Base-by-base conservation (phyloP, 1,284 basidiomycete genomes). In the Tremellales sp. region DNA sequence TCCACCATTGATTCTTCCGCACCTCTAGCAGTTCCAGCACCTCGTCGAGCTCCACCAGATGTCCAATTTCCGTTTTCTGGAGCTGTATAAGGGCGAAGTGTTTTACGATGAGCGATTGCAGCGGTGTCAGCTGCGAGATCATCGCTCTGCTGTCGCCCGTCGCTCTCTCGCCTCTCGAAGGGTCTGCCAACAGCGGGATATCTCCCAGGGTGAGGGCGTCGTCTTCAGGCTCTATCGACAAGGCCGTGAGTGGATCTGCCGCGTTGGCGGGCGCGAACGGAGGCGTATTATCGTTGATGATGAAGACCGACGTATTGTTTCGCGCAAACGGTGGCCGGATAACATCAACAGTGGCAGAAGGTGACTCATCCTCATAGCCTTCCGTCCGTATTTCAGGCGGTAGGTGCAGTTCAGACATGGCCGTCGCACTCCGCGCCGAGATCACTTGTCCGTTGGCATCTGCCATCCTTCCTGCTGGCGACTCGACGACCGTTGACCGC, bases 1-100 rank as follows among this genome's bases (percentile, higher is more conserved):
- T 88, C 93, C 93, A 98, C 75, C 97, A 97, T 28, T 87, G 88
- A 57, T 83, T 85, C 78, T 95, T 97, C 76, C 95, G 87, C 31
- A 78, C 79, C 71, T 97, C 93, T 36, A 99, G 83, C 63, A 97
- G 77, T 69, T 98, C 95, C 59, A 97, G 73, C 45, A 97, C 77
- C 65, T 99, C 94, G 53, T 98, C 94, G 50, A 94, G 66, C 55
- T 93, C 88, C 54, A 92, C 81, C 51, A 85, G 79, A 55, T 93
- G 88, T 50, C 81, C 83, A 36, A 97, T 72, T 28, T 84, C 80
- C 9, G 84, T 87, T 56, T 83, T 84, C 62, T 81, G 79, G 33
- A 99, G 77, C 12, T 83, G 80, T 19, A 93, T 77, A 1, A 97
- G 82, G 2, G 94, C 91, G 54, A 86, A 85, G 68, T 97, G 90